Percentiles rank a stretch among this genome's conserved stretches.
Conservation (phyloP, 495 filamentous ascomycete species). For the Cladorrhinum samala region DNA sequence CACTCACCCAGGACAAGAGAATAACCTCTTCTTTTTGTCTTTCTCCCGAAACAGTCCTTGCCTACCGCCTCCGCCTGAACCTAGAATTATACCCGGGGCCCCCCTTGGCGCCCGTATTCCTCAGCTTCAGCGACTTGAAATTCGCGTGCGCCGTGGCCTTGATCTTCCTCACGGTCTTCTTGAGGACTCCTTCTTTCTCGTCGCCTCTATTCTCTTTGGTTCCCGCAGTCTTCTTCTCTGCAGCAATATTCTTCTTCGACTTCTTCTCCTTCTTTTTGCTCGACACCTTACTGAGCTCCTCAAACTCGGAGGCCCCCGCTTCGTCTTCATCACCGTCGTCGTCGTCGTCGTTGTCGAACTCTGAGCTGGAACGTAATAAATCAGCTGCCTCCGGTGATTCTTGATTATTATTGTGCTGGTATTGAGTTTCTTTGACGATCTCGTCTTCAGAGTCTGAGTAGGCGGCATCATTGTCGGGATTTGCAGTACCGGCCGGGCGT, state of each 20-base stretch:
- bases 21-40: no score
- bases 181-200: constrained; percentile 46
- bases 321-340: constrained; percentile 10
- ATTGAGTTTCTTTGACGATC: constrained; percentile 41
- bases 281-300: neutral
- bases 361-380: constrained; percentile 14
- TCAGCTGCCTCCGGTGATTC: neutral
- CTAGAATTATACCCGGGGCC: constrained; percentile 43
- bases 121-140: constrained; percentile 75
- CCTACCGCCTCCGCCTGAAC: constrained; percentile 43
- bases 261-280: constrained; percentile 30
- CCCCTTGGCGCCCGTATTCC: constrained; percentile 51
- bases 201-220: constrained; percentile 32
- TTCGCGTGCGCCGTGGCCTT: constrained; percentile 74
- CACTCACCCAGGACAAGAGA: no score
- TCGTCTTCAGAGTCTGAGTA: constrained; percentile 16
- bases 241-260: constrained; percentile 26
- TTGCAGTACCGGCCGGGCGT: constrained; percentile 34
- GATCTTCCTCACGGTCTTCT: constrained; percentile 58
- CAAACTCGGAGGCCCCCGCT: neutral
- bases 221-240: constrained; percentile 27
- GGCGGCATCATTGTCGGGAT: constrained; percentile 14
- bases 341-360: constrained; percentile 22
- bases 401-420: constrained; percentile 18
- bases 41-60: no score